phyloP scores from a whole-genome alignment of 2,329 filamentous ascomycete genomes.

The Bipolaris gigantea region DNA sequence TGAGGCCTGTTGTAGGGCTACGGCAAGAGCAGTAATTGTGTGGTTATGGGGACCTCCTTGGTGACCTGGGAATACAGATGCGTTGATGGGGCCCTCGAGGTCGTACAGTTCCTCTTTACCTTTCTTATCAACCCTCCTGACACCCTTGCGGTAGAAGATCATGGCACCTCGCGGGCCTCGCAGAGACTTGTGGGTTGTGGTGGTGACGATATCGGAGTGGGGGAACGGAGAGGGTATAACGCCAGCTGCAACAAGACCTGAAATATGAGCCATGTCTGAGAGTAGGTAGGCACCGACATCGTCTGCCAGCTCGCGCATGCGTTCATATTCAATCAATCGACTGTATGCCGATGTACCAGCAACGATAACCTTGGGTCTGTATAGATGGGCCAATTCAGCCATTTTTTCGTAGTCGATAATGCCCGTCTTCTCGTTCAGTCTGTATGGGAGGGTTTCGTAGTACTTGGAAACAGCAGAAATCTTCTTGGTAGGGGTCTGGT shows the following conservation, averaged over 20 bases:
- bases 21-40: slow-evolving; percentile 93
- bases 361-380: slow-evolving; percentile 93
- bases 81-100: slow-evolving; percentile 90
- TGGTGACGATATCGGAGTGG: slow-evolving; percentile 94
- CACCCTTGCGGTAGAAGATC: slow-evolving; percentile 99
- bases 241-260: slow-evolving; percentile 86
- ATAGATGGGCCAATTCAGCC: slow-evolving; percentile 85
- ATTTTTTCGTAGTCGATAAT: slow-evolving; percentile 96
- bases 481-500: slow-evolving; percentile 80
- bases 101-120: slow-evolving; percentile 92
- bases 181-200: slow-evolving; percentile 98
- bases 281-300: slow-evolving; percentile 91
- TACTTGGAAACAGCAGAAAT: slow-evolving; percentile 98
- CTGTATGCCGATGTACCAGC: slow-evolving; percentile 98
- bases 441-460: slow-evolving; percentile 98
- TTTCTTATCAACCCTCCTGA: slow-evolving; percentile 87
- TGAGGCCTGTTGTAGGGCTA: slow-evolving; percentile 92
- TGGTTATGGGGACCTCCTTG: slow-evolving; percentile 99
- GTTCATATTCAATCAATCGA: slow-evolving; percentile 92
- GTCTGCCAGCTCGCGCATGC: slow-evolving; percentile 95
- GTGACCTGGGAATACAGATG: slow-evolving; percentile 95
- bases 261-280: slow-evolving; percentile 99
- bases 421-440: slow-evolving; percentile 83
- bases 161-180: slow-evolving; percentile 96
- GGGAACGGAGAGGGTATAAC: slow-evolving; percentile 93